Evolutionary conservation across 2,329 filamentous ascomycete species (phyloP).

Genomic region (Cladosporium sp.): DNA sequence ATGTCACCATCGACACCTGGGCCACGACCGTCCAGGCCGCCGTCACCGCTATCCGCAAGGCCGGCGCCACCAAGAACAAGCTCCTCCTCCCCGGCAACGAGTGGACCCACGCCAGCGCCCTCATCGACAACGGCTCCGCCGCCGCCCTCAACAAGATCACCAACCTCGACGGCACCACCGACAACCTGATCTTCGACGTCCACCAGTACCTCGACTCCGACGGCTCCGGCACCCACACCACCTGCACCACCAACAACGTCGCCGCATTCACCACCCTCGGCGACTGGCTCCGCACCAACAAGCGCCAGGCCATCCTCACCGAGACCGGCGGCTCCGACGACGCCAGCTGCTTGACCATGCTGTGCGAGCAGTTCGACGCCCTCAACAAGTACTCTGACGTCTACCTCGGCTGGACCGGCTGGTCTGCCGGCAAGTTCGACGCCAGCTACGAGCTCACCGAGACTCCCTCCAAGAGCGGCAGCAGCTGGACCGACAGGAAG

Average conservation of each 20-base stretch:
- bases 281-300: conserved; percentile 42
- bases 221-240: conserved; percentile 41
- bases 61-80: conserved; percentile 63
- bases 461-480: conserved; percentile 31
- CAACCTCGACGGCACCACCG: conserved; percentile 34
- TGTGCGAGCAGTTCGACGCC: conserved; percentile 39
- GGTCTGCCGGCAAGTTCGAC: conserved; percentile 38
- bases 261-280: conserved; percentile 41
- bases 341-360: conserved; percentile 36
- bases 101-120: conserved; percentile 32
- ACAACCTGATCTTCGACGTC: conserved; percentile 44
- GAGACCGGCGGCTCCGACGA: conserved; percentile 46
- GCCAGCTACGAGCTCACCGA: conserved; percentile 34
- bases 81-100: conserved; percentile 67
- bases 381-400: conserved; percentile 37
- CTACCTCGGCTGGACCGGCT: conserved; percentile 38
- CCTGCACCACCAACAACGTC: conserved; percentile 39
- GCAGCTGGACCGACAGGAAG: conserved; percentile 32
- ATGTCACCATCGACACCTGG: conserved; percentile 57
- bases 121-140: conserved; percentile 35
- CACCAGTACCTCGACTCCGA: conserved; percentile 48
- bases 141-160: conserved; percentile 29
- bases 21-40: conserved; percentile 61
- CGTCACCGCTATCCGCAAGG: conserved; percentile 65
- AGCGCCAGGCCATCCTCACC: conserved; percentile 43